phyloP scores from a whole-genome alignment of 345 rosid species.

The Xanthoceras sorbifolium region DNA sequence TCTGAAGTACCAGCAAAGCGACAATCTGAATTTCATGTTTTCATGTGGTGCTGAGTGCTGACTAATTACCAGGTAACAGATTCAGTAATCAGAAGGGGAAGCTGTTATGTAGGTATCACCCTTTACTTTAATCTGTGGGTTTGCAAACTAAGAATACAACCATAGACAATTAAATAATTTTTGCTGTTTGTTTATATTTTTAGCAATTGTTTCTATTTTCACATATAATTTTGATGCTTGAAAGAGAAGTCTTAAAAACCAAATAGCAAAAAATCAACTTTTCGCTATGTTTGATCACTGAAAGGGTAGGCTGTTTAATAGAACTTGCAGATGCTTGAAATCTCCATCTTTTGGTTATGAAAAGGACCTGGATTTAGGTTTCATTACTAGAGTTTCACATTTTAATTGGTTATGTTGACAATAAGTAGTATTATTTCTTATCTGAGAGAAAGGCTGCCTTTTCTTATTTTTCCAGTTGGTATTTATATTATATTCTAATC shows the following conservation, averaged over 20 bases:
- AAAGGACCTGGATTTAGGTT: not conserved
- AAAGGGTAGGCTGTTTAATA: not conserved
- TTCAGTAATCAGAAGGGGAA: not conserved
- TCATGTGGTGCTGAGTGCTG: not conserved
- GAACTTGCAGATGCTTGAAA: not conserved
- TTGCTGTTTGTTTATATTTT: not conserved
- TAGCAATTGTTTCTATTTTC: too few relatives aligned
- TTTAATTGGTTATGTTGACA: not conserved
- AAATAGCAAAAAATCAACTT: not conserved
- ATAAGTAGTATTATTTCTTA: not conserved
- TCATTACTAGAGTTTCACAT: not conserved
- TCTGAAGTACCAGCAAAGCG: not conserved
- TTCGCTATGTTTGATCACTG: not conserved
- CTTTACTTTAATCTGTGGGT: not conserved
- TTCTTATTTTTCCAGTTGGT: not conserved
- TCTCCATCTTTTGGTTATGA: not conserved
- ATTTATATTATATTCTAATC: not conserved
- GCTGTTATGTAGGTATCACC: not conserved
- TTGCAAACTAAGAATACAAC: not conserved
- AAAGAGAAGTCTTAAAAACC: not conserved
- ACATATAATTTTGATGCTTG: not conserved
- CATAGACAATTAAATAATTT: not conserved
- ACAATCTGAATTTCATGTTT: not conserved
- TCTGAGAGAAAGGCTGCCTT: not conserved
- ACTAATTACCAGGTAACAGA: not conserved